Conservation (phyloP, 805 yeast genomes). For the Ogataea kodamae region DNA sequence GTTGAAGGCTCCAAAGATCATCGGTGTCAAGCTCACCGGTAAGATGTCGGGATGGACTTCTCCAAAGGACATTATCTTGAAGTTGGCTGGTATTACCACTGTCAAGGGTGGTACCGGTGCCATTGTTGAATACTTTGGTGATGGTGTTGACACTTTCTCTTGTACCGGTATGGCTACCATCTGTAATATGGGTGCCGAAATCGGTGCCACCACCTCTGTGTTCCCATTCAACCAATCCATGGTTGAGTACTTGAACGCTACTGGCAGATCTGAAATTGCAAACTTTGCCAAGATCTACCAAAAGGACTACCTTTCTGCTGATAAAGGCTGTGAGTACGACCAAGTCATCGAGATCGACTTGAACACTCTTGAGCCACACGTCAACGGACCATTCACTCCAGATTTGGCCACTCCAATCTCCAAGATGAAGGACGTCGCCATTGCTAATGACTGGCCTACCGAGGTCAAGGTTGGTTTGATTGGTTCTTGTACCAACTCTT, state of each 20-base stretch:
- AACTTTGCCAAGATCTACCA: slow-evolving; percentile 55
- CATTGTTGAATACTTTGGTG: slow-evolving; percentile 95
- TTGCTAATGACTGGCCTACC: slow-evolving; percentile 79
- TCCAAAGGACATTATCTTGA: slow-evolving; percentile 92
- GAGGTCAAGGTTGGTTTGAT: slow-evolving; percentile 88
- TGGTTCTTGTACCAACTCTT: slow-evolving; percentile 98
- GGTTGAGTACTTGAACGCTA: slow-evolving; percentile 66
- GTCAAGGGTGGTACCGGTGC: slow-evolving; percentile 98
- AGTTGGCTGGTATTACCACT: slow-evolving; percentile 89
- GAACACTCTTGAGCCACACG: slow-evolving; percentile 84
- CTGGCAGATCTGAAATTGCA: slow-evolving; percentile 80
- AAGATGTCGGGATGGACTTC: slow-evolving; percentile 92
- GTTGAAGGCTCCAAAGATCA: slow-evolving; percentile 91
- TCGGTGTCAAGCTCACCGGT: slow-evolving; percentile 95
- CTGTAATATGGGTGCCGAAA: slow-evolving; percentile 99
- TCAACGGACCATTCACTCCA: slow-evolving; percentile 98
- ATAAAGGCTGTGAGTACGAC: slow-evolving; percentile 86
- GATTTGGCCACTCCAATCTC: slow-evolving; percentile 94
- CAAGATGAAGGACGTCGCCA: slow-evolving; percentile 67
- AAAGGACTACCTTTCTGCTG: slow-evolving; percentile 67
- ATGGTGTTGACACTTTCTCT: slow-evolving; percentile 86
- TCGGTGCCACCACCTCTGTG: slow-evolving; percentile 96
- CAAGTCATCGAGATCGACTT: slow-evolving; percentile 87
- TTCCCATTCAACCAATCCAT: slow-evolving; percentile 76
- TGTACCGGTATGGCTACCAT: slow-evolving; percentile 99